phyloP scores from a whole-genome alignment of 257 asterid species.

The Gentiana straminea region DNA sequence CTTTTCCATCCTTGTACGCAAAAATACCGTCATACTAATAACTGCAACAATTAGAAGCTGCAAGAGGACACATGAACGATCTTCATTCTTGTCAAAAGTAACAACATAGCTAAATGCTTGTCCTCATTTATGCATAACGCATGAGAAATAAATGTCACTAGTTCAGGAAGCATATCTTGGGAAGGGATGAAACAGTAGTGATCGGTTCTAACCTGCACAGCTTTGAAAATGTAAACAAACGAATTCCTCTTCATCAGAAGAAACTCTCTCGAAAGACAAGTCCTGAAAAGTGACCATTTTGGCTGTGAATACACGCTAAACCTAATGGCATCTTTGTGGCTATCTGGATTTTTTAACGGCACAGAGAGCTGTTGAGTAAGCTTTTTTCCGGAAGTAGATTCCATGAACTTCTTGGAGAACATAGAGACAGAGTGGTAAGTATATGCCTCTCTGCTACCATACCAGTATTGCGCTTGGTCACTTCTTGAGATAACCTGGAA shows the following conservation, averaged over 20 bases:
- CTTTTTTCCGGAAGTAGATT: slow-evolving; percentile 22
- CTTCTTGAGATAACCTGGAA: slow-evolving; percentile 32
- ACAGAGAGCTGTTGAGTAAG: slow-evolving; percentile 23
- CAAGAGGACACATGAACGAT: slow-evolving; percentile 1
- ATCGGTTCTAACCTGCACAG: slow-evolving; percentile 28
- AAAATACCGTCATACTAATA: slow-evolving; percentile 37
- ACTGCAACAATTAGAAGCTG: slow-evolving; percentile 40
- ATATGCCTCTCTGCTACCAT: slow-evolving; percentile 15
- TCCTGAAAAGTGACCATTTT: slow-evolving; percentile 32
- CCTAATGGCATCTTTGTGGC: slow-evolving; percentile 26
- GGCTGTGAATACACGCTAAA: slow-evolving; percentile 30
- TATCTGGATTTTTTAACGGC: slow-evolving; percentile 25
- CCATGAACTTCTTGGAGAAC: slow-evolving; percentile 26
- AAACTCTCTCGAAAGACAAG: slow-evolving; percentile 40
- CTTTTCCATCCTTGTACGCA: slow-evolving; percentile 31
- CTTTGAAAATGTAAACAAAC: slow-evolving; percentile 34
- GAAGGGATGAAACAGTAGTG: background rate
- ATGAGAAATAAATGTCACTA: background rate
- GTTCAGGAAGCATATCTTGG: background rate
- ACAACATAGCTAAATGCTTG: no score
- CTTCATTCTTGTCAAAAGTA: no score
- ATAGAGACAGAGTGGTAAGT: slow-evolving; percentile 25
- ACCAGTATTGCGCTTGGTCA: slow-evolving; percentile 54
- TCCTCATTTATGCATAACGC: background rate
- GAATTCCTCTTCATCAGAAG: slow-evolving; percentile 45